These are phyloP conservation scores for Aotearoamyces nothofagi DNA, from an alignment of 2,329 filamentous ascomycete genomes.

Conservation along the genomic window DNA sequence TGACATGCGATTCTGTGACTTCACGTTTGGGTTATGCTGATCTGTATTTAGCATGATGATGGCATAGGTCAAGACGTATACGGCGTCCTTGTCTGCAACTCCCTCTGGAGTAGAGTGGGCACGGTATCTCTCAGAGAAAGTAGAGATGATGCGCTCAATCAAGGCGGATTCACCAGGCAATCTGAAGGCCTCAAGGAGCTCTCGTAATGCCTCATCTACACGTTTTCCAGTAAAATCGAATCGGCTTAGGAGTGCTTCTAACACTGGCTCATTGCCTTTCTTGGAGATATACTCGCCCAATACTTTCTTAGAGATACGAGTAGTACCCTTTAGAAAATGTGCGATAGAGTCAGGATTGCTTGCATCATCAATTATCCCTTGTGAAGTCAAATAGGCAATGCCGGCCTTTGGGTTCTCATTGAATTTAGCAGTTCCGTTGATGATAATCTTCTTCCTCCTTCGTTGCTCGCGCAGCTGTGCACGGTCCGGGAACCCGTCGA, in stretches of 20 bases:
- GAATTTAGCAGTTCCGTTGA: slow-evolving; percentile 78
- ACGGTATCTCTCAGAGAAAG: slow-evolving; percentile 78
- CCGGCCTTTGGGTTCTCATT: slow-evolving; percentile 90
- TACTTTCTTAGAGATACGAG: slow-evolving; percentile 75
- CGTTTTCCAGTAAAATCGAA: slow-evolving; percentile 81
- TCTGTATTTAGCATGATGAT: slow-evolving; percentile 98
- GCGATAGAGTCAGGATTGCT: slow-evolving; percentile 66
- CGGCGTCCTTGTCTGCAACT: slow-evolving; percentile 72
- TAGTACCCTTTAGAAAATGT: slow-evolving; percentile 76
- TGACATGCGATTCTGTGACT: slow-evolving; percentile 66
- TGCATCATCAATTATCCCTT: slow-evolving; percentile 70
- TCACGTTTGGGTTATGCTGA: slow-evolving; percentile 87
- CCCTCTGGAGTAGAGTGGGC: slow-evolving; percentile 52
- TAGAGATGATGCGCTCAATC: slow-evolving; percentile 82
- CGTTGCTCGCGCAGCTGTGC: slow-evolving; percentile 54
- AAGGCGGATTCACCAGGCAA: slow-evolving; percentile 84
- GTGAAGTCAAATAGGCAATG: slow-evolving; percentile 68
- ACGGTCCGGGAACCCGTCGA: slow-evolving; percentile 52
- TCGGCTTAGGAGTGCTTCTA: slow-evolving; percentile 70
- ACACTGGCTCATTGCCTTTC: slow-evolving; percentile 68
- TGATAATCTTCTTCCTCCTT: slow-evolving; percentile 72
- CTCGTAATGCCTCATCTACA: slow-evolving; percentile 77
- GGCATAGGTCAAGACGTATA: slow-evolving; percentile 84
- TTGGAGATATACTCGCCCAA: slow-evolving; percentile 92
- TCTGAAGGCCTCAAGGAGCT: slow-evolving; percentile 82